phyloP scores from a whole-genome alignment of 1,139 yeast species.

The Candida neerlandica region DNA sequence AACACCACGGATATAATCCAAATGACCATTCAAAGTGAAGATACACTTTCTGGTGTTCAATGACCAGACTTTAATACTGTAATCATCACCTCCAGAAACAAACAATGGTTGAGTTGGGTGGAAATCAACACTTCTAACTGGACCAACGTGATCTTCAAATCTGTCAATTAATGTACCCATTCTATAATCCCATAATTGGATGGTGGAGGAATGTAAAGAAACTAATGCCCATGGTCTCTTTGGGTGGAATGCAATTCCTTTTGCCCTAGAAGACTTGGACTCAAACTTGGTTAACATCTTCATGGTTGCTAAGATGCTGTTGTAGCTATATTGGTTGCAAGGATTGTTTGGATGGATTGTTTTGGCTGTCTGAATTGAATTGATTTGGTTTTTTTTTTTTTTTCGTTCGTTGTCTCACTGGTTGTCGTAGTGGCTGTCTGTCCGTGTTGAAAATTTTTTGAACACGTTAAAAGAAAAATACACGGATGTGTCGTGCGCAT shows the following conservation, averaged over 20 bases:
- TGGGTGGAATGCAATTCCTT: constrained; percentile 98
- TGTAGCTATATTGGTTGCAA: not conserved
- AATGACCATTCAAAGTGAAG: constrained; percentile 88
- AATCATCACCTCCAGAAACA: constrained; percentile 97
- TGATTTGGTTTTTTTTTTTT: not conserved
- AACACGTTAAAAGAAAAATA: constrained; percentile 3
- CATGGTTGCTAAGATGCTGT: constrained; percentile 50
- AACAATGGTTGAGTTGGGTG: constrained; percentile 98
- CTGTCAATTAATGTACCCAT: constrained; percentile 98
- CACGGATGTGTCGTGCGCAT: not conserved
- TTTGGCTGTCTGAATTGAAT: not conserved
- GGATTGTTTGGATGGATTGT: not conserved
- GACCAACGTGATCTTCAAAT: constrained; percentile 98
- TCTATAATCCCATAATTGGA: constrained; percentile 98
- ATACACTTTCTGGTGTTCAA: constrained; percentile 87
- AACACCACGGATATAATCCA: constrained; percentile 94
- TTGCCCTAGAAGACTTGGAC: constrained; percentile 97
- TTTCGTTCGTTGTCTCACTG: not conserved
- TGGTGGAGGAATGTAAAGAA: constrained; percentile 90
- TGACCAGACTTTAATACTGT: constrained; percentile 95
- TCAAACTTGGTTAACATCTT: constrained; percentile 98
- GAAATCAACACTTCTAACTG: constrained; percentile 92
- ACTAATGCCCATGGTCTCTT: constrained; percentile 96
- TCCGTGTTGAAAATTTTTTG: constrained; percentile 3
- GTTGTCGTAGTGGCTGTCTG: not conserved